Evolutionary conservation across 306 rosid genomes (phyloP), one percentile per base, ranked within the genome.

Genomic region (Adenanthera pavonina): DNA sequence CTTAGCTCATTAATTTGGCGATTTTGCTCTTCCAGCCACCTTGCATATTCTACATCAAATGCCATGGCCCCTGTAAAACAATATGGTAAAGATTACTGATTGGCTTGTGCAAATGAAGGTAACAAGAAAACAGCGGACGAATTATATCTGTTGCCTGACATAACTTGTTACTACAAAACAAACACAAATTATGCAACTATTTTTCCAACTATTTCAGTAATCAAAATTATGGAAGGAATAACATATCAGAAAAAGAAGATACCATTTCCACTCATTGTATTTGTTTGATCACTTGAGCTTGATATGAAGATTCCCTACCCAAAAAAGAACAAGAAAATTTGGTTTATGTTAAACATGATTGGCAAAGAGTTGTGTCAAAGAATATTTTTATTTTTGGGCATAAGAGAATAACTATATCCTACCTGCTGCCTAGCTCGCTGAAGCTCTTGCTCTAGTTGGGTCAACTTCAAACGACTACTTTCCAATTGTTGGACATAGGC

Each of bases 391-490:
- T 57, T 61, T 61, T 33, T 12, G 68, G 41, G 13, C 68, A 30
- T 11, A 0, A 61, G 12, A 72, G 68, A 79, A 16, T 59, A 59
- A 74, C 62, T 48, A 69, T 79, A 76, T 56, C 64, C 74, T 78
- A 95, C 99, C 97, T 95, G 99, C 84, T 93, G 97, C 52, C 99
- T 84, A 19, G 99, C 99, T 78, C 99, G 91, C 82, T 93, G 99
- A 74, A 95, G 99, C 93, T 95, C 99, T 85, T 95, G 99, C 90
- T 95, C 99, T 49, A 95, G 87, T 72, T 93, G 97, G 59, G 94
- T 95, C 82, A 95, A 81, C 90, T 95, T 95, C 89, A 95, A 88
- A 62, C 99, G 97, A 87, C 99, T 95, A 79, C 92, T 93, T 88
- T 95, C 99, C 84, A 95, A 73, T 69, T 93, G 99, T 87, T 95